Percentiles rank a stretch among this genome's conserved stretches.
phyloP scores from a whole-genome alignment of 805 yeast genomes.

The Yarrowia hollandica region DNA sequence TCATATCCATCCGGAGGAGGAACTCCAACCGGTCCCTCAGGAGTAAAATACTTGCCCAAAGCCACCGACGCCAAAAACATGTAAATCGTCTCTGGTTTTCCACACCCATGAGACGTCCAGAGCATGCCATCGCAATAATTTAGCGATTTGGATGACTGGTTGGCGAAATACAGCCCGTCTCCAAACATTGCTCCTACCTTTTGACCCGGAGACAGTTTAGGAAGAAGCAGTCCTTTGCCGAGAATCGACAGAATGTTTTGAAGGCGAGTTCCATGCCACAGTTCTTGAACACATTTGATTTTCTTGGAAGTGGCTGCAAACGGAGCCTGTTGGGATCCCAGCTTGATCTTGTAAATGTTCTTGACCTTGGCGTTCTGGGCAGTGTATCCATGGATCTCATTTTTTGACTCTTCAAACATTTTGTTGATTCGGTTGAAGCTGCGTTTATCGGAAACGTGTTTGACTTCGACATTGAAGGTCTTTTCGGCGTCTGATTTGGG shows the following conservation, averaged over 20 bases:
- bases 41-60: slow-evolving; percentile 12
- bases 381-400: slow-evolving; percentile 2
- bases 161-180: slow-evolving; percentile 25
- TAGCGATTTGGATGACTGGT: slow-evolving; percentile 22
- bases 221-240: slow-evolving; percentile 14
- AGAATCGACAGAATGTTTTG: slow-evolving; percentile 19
- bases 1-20: slow-evolving; percentile 18
- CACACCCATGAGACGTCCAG: neutral
- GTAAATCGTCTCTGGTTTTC: neutral
- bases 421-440: slow-evolving; percentile 4
- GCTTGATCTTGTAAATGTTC: slow-evolving; percentile 19
- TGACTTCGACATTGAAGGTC: slow-evolving; percentile 9
- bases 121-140: slow-evolving; percentile 24
- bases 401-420: slow-evolving; percentile 19
- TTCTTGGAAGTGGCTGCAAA: slow-evolving; percentile 22
- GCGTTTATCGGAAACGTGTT: slow-evolving; percentile 7
- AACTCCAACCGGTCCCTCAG: neutral
- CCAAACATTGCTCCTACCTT: slow-evolving; percentile 28
- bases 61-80: slow-evolving; percentile 25
- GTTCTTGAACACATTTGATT: slow-evolving; percentile 23
- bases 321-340: slow-evolving; percentile 26
- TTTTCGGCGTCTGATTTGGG: neutral
- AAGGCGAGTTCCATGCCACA: slow-evolving; percentile 24
- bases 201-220: slow-evolving; percentile 20
- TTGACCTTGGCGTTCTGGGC: neutral